Evolutionary conservation across 257 asterid species (phyloP), one percentile per base, ranked within the genome.

Genomic region (Ehretia macrophylla): DNA sequence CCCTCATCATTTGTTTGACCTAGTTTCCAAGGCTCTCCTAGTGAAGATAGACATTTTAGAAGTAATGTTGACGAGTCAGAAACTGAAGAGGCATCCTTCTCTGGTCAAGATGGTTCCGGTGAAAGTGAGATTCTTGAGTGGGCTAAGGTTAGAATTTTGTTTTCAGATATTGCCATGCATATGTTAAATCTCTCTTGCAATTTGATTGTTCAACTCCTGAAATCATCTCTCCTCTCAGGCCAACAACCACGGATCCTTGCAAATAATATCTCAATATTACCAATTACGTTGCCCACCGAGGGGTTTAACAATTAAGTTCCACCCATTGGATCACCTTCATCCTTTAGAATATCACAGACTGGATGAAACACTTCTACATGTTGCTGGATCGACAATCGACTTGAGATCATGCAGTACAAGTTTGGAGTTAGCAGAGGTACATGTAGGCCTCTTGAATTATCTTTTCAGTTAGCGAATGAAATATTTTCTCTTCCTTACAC

Each of bases 401-500:
- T 70, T 93, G 79, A 79, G 79, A 68, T 89, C 90, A 61, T 93
- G 96, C 80, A 82, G 67, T 58, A 83, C 95, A 51, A 89, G 94
- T 75, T 77, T 86, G 92, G 96, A 87, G 77, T 73, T 83, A 9
- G 89, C 97, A 8, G 96, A 93, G 95, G 99, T 93, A 80, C n/a
- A 53, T 59, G 20, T 8, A 50, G 23, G 39, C 27, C 54, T 19
- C 16, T 62, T 51, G 10, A 48, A 11, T 48, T n/a, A 4, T 52
- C 17, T 17, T 38, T 51, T 65, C 14, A n/a, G 11, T 44, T 32
- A 11, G 18, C 45, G 8, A n/a, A 22, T 4, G 12, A 19, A 49
- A 14, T 13, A 38, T 55, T 65, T 51, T 32, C 32, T 23, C 48
- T 8, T 57, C 39, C 46, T 51, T 11, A 52, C 16, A 42, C 47